These are phyloP conservation scores for Eucalyptus marginata DNA, from an alignment of 345 rosid genomes.

Conservation along the genomic window DNA sequence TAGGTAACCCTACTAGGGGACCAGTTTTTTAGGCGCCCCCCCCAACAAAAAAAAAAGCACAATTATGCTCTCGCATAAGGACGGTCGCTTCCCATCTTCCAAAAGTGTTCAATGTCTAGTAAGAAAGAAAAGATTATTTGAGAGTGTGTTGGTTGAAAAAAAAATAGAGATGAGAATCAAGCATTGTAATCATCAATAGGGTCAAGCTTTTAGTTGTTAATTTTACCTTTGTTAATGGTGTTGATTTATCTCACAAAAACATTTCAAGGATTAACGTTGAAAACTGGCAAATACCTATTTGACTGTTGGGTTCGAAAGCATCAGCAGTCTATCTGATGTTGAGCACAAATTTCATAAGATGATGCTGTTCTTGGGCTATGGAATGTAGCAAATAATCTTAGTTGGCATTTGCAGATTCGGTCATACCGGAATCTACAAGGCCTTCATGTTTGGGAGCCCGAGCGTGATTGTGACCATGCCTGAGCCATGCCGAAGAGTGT, in stretches of 20 bases:
- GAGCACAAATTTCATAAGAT: neutral
- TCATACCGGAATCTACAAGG: conserved; percentile 51
- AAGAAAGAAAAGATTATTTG: neutral
- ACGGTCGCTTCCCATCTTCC: neutral
- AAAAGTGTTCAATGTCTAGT: neutral
- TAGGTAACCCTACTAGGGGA: neutral
- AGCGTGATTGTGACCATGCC: conserved; percentile 67
- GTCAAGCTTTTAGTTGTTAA: neutral
- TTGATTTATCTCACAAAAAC: neutral
- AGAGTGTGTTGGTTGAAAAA: neutral
- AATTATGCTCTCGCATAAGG: neutral
- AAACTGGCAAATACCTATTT: neutral
- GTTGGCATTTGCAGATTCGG: conserved; percentile 40
- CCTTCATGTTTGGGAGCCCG: conserved; percentile 77
- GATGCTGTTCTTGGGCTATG: neutral
- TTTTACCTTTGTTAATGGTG: neutral
- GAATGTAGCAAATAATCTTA: neutral
- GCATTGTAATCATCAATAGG: neutral
- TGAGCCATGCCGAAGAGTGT: conserved; percentile 48
- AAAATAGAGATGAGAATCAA: neutral
- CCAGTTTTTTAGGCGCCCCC: neutral
- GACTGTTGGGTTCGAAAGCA: neutral
- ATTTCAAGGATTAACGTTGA: neutral
- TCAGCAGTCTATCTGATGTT: neutral
- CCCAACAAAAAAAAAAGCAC: neutral